Evolutionary conservation across 495 filamentous ascomycete species (phyloP).

Genomic region (Talaromyces trachyspermus): DNA sequence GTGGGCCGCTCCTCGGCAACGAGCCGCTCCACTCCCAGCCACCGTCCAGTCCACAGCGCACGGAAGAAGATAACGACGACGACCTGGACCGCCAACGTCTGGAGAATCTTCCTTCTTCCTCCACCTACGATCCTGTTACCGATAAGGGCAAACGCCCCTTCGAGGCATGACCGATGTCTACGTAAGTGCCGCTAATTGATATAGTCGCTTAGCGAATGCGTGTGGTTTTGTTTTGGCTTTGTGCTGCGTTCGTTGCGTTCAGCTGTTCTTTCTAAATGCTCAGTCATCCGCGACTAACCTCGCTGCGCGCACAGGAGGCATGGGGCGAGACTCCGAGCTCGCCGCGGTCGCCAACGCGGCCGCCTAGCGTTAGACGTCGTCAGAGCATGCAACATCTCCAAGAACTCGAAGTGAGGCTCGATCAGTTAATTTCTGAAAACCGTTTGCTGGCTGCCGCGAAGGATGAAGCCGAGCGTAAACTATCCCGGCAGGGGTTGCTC

Average conservation of each 20-base stretch:
- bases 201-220: slow-evolving; percentile 8
- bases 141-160: slow-evolving; percentile 80
- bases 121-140: slow-evolving; percentile 65
- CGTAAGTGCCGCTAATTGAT: slow-evolving; percentile 53
- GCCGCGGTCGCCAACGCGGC: slow-evolving; percentile 88
- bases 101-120: slow-evolving; percentile 48
- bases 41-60: not conserved
- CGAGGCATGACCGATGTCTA: slow-evolving; percentile 89
- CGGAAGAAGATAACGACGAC: slow-evolving; percentile 9
- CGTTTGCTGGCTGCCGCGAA: slow-evolving; percentile 65
- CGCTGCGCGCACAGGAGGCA: slow-evolving; percentile 59
- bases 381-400: slow-evolving; percentile 90
- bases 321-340: slow-evolving; percentile 88
- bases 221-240: slow-evolving; percentile 14
- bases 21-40: not conserved
- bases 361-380: slow-evolving; percentile 88
- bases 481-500: slow-evolving; percentile 49
- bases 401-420: slow-evolving; percentile 69
- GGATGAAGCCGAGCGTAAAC: slow-evolving; percentile 54
- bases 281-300: slow-evolving; percentile 7
- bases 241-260: slow-evolving; percentile 10
- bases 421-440: slow-evolving; percentile 77
- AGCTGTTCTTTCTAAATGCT: slow-evolving; percentile 8
- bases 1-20: not conserved
- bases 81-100: slow-evolving; percentile 16